Conservation (phyloP, 495 filamentous ascomycete genomes). For the Podospora comata region DNA sequence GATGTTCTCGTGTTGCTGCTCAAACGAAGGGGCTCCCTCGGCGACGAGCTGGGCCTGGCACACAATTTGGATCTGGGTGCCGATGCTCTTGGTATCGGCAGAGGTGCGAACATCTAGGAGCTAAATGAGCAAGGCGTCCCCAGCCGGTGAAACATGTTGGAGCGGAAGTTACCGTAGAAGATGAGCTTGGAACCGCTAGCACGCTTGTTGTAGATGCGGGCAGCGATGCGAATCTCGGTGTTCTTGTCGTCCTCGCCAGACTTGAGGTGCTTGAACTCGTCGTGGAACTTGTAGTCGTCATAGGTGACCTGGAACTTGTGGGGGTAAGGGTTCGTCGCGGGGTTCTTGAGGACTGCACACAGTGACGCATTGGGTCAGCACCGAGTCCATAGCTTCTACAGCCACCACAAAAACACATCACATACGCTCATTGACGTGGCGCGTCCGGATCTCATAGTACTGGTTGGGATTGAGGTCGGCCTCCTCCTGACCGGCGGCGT, state of each 20-base stretch:
- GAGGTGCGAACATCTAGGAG: constrained; percentile 63
- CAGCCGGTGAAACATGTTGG: too few species aligned
- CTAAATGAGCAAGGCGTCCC: not conserved
- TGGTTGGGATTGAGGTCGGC: constrained; percentile 78
- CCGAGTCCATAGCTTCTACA: not conserved
- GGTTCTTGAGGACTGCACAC: constrained; percentile 59
- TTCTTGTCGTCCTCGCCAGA: constrained; percentile 81
- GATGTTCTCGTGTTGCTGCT: constrained; percentile 84
- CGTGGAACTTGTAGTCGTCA: constrained; percentile 71
- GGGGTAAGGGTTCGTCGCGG: constrained; percentile 85
- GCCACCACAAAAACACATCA: not conserved
- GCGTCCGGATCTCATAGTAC: constrained; percentile 93
- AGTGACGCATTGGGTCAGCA: constrained; percentile 2
- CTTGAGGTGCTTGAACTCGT: constrained; percentile 69
- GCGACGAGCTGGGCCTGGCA: constrained; percentile 74
- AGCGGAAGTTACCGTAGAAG: constrained; percentile 62
- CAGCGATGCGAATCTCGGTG: constrained; percentile 68
- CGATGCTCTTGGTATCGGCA: constrained; percentile 44
- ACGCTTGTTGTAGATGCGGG: constrained; percentile 86
- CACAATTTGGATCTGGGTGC: constrained; percentile 84
- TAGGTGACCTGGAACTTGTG: constrained; percentile 93
- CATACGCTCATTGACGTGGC: constrained; percentile 69
- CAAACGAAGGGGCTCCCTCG: constrained; percentile 61
- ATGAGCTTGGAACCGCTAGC: constrained; percentile 76
- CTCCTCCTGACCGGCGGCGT: constrained; percentile 41